phyloP scores from a whole-genome alignment of 1,284 basidiomycete genomes.

The Cutaneotrichosporon dermatis region DNA sequence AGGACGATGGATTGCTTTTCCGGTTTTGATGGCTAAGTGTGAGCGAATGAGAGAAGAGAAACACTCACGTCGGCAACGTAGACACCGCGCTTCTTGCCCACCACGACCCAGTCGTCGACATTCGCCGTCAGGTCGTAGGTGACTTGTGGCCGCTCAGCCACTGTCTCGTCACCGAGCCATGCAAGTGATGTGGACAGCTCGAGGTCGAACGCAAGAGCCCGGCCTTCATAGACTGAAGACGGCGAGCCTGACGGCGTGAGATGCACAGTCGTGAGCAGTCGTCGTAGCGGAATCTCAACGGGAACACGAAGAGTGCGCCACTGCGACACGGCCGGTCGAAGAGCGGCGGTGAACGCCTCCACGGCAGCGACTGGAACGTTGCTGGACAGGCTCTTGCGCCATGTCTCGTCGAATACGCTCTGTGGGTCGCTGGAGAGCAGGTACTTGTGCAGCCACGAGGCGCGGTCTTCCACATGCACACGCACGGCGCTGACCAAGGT shows the following conservation, averaged over 20 bases:
- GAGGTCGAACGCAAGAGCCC: conserved; percentile 32
- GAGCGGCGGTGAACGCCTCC: neutral
- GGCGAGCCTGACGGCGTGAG: conserved; percentile 14
- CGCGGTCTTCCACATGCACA: conserved; percentile 6
- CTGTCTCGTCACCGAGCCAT: conserved; percentile 27
- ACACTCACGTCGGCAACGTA: conserved; percentile 28
- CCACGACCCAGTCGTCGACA: conserved; percentile 41
- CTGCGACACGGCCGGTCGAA: neutral
- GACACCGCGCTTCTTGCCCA: conserved; percentile 41
- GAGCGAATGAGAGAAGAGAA: neutral
- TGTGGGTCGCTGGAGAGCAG: conserved; percentile 8
- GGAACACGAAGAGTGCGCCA: conserved; percentile 45
- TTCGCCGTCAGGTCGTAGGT: conserved; percentile 36
- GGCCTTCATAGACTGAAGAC: conserved; percentile 36
- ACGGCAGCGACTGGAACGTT: neutral
- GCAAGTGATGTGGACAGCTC: conserved; percentile 25
- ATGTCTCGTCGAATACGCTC: conserved; percentile 9
- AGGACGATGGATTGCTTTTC: conserved; percentile 30
- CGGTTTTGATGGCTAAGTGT: conserved; percentile 15
- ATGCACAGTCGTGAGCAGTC: conserved; percentile 31
- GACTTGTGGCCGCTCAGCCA: conserved; percentile 11
- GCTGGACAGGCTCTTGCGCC: neutral
- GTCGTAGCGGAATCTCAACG: conserved; percentile 41
- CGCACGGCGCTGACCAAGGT: conserved; percentile 8
- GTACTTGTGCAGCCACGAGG: conserved; percentile 22